Conservation (phyloP, 116 monocot species). For the Trichopus zeylanicus region DNA sequence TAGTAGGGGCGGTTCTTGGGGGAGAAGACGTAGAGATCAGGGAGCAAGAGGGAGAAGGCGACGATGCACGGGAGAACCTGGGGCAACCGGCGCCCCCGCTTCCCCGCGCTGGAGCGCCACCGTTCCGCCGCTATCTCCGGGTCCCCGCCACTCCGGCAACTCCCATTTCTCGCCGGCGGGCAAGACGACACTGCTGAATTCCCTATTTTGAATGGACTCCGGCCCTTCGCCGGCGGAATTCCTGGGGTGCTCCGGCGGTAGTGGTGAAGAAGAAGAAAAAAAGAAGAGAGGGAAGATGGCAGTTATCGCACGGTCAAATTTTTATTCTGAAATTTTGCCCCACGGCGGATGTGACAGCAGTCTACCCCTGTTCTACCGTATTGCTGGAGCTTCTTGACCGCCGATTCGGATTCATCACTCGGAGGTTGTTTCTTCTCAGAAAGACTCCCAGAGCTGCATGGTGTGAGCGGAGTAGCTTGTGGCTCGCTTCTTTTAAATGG, state of each 20-base stretch:
- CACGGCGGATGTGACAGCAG: slow-evolving; percentile 14
- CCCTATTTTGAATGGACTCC: too few relatives aligned
- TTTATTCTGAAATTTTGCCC: too few relatives aligned
- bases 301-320: too few relatives aligned
- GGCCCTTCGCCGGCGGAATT: too few relatives aligned
- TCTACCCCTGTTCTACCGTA: slow-evolving; percentile 5
- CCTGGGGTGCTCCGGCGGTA: too few relatives aligned
- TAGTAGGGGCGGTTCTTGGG: too few relatives aligned
- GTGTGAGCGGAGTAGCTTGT: neutral
- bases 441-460: slow-evolving; percentile 2
- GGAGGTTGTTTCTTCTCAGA: slow-evolving; percentile 15
- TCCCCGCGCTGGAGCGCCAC: slow-evolving; percentile 22
- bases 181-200: too few relatives aligned
- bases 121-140: neutral
- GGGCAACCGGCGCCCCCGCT: slow-evolving; percentile 39
- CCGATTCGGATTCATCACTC: slow-evolving; percentile 15
- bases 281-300: too few relatives aligned
- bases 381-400: slow-evolving; percentile 32
- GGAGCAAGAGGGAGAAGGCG: slow-evolving; percentile 17
- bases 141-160: neutral
- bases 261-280: too few relatives aligned
- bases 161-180: neutral
- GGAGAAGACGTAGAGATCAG: slow-evolving; percentile 44
- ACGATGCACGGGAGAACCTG: too few relatives aligned
- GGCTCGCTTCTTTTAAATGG: neutral